phyloP scores from a whole-genome alignment of 139 green algal genomes.

The Zygnema circumcarinatum region DNA sequence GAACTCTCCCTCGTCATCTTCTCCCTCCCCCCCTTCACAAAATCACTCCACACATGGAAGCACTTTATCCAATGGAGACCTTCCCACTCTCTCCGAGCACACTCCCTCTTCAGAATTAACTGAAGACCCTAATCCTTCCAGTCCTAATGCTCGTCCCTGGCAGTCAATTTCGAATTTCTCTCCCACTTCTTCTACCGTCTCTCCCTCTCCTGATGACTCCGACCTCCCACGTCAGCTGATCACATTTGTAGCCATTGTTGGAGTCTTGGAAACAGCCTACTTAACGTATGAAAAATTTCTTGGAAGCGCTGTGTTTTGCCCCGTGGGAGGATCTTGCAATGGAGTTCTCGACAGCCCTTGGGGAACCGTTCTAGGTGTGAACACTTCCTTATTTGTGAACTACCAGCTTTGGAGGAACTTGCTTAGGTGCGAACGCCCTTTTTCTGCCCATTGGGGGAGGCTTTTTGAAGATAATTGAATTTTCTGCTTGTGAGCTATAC shows the following conservation, averaged over 20 bases:
- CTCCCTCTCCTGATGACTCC: background rate
- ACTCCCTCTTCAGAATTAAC: background rate
- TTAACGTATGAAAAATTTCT: conserved; percentile 80
- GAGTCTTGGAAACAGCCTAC: conserved; percentile 81
- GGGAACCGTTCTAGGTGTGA: conserved; percentile 47
- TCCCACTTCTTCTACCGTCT: background rate
- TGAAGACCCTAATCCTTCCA: background rate
- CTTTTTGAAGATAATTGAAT: too few species aligned
- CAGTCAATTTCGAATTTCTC: background rate
- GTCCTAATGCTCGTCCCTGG: background rate
- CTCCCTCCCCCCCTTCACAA: background rate
- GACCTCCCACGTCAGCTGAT: conserved; percentile 17
- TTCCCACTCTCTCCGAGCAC: background rate
- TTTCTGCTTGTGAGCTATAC: too few species aligned
- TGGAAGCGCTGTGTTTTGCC: conserved; percentile 69
- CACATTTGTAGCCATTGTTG: conserved; percentile 45
- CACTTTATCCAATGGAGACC: too few species aligned
- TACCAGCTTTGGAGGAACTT: too few species aligned
- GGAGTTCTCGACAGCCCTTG: conserved; percentile 53
- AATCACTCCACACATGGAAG: too few species aligned
- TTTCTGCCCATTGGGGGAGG: too few species aligned
- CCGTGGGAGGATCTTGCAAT: conserved; percentile 58
- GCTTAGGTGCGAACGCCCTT: too few species aligned
- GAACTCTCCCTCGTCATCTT: background rate
- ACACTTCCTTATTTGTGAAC: background rate